Percentiles rank a stretch among this genome's conserved stretches.
Evolutionary conservation across 177 flowering plant species (phyloP).

Genomic region (Vitis hybrid): DNA sequence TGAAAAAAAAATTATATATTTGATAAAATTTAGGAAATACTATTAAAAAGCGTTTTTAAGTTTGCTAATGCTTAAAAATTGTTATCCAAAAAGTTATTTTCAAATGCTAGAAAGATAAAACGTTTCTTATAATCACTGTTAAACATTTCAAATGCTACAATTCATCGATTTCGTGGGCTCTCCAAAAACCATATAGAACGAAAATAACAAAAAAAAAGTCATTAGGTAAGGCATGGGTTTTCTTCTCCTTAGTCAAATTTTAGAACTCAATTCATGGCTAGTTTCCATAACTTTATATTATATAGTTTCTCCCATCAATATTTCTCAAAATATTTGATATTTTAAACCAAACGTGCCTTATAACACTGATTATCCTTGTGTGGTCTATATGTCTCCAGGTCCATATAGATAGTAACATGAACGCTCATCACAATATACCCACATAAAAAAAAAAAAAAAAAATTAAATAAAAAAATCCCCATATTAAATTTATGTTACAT

Average conservation of each 20-base stretch:
- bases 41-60: too few species aligned
- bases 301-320: background rate
- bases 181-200: too few species aligned
- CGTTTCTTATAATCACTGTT: too few species aligned
- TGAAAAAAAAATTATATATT: too few species aligned
- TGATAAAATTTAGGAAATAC: too few species aligned
- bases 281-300: background rate
- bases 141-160: too few species aligned
- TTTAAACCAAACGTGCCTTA: background rate
- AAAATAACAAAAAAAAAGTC: slow-evolving; percentile 1
- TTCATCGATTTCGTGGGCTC: too few species aligned
- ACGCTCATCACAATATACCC: background rate
- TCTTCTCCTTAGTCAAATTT: slow-evolving; percentile 3
- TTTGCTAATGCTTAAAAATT: too few species aligned
- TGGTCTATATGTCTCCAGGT: slow-evolving; percentile 7
- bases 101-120: too few species aligned
- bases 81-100: too few species aligned
- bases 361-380: background rate
- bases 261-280: slow-evolving; percentile 5
- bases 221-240: background rate
- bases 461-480: background rate
- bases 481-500: background rate
- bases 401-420: background rate
- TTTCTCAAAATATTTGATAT: background rate
- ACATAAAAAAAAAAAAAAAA: background rate